phyloP scores from a whole-genome alignment of 2,329 filamentous ascomycete species.

The Penicillium janthinellum region DNA sequence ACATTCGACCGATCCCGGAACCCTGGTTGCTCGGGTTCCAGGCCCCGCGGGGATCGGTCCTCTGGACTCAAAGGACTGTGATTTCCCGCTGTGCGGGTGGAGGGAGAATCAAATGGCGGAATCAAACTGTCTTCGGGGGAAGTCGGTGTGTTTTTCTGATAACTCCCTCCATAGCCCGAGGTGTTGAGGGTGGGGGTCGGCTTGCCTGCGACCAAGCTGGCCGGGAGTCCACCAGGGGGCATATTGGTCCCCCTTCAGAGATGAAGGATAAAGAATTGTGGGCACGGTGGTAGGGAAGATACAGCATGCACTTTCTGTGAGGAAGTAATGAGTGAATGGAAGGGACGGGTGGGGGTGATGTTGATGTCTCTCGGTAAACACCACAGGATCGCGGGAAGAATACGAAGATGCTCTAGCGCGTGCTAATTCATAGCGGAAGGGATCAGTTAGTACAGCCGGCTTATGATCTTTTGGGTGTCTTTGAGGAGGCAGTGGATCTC shows the following conservation, averaged over 20 bases:
- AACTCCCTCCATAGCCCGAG: conserved; percentile 38
- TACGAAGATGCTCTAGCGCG: not conserved
- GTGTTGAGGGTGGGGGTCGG: conserved; percentile 42
- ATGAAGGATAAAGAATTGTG: conserved; percentile 15
- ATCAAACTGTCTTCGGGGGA: conserved; percentile 42
- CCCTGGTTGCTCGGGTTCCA: conserved; percentile 37
- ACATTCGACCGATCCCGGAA: conserved; percentile 38
- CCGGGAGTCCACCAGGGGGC: conserved; percentile 47
- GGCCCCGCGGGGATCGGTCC: conserved; percentile 36
- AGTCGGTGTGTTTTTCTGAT: conserved; percentile 43
- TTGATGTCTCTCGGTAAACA: conserved; percentile 1
- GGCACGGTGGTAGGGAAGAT: conserved; percentile 11
- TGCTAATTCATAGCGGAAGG: not conserved
- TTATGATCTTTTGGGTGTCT: not conserved
- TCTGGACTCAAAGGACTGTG: conserved; percentile 32
- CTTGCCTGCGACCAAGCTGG: conserved; percentile 48
- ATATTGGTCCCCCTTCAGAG: conserved; percentile 37
- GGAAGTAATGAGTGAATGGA: not conserved
- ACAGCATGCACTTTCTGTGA: not conserved
- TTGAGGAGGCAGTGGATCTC: not conserved
- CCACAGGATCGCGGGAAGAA: not conserved
- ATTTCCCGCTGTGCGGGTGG: conserved; percentile 31
- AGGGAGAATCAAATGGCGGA: conserved; percentile 38
- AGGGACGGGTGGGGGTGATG: not conserved
- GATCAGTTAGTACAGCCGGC: conserved; percentile 6